A percentile compares a stretch with the other conserved stretches of the same genome.
These are phyloP conservation scores for Dendrobium officinale DNA, from an alignment of 106 monocot species.

Conservation along the genomic window DNA sequence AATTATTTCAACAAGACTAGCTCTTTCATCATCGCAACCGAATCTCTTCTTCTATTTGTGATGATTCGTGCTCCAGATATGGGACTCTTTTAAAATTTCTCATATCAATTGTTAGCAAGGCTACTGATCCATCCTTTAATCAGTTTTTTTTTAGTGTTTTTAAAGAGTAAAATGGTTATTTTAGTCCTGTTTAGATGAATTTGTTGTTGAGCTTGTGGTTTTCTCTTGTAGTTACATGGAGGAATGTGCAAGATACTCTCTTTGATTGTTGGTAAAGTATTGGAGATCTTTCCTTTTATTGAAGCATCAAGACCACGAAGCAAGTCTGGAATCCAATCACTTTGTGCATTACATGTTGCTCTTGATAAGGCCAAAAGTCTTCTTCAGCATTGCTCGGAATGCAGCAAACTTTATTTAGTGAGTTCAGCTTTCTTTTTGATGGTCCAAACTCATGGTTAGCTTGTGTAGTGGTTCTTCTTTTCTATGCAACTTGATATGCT, in stretches of 20 bases:
- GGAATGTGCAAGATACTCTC: conserved; percentile 54
- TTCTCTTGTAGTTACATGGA: conserved; percentile 64
- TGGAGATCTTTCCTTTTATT: conserved; percentile 68
- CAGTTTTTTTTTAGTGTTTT: not conserved
- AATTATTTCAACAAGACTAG: not conserved
- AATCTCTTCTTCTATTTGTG: not conserved
- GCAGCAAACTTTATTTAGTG: conserved; percentile 92
- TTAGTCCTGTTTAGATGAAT: not conserved
- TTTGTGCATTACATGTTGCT: conserved; percentile 77
- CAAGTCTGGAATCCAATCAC: conserved; percentile 81
- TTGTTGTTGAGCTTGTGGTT: not conserved
- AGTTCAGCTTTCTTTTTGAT: conserved; percentile 11
- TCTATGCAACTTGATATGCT: not conserved
- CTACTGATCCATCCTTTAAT: not conserved
- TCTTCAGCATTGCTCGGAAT: conserved; percentile 80
- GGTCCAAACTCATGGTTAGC: not conserved
- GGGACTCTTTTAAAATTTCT: not conserved
- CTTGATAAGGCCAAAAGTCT: conserved; percentile 79
- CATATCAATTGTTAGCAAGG: not conserved
- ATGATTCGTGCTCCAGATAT: not conserved
- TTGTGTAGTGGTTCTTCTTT: not conserved
- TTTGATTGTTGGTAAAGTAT: conserved; percentile 50
- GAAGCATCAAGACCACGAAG: conserved; percentile 85
- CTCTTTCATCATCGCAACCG: not conserved
- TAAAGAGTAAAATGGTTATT: not conserved